Evolutionary conservation across 257 asterid genomes (phyloP).

Genomic region (Parsonsia alboflavescens): DNA sequence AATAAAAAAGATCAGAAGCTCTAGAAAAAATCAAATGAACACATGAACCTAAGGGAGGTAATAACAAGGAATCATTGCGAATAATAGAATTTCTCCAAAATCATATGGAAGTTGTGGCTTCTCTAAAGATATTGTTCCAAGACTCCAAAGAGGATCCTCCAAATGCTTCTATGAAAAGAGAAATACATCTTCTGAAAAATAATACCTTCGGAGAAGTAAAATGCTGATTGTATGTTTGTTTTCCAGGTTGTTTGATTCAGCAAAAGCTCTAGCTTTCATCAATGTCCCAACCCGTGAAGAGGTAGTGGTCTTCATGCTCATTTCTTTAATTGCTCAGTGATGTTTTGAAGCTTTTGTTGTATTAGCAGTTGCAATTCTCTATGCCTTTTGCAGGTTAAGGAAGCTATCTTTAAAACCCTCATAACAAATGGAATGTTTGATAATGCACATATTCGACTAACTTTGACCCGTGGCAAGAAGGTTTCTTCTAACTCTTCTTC

Average conservation of each 20-base stretch:
- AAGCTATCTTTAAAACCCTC: constrained; percentile 80
- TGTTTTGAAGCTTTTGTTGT: constrained; percentile 9
- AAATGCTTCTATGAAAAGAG: not conserved
- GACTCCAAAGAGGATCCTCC: no score
- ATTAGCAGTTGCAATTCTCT: constrained; percentile 6
- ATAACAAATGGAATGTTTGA: constrained; percentile 81
- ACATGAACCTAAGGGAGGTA: no score
- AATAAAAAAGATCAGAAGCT: no score
- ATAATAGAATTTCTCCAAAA: no score
- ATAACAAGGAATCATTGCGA: no score
- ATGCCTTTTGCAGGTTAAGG: constrained; percentile 66
- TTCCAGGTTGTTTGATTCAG: constrained; percentile 80
- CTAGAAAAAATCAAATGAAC: no score
- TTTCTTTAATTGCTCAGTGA: constrained; percentile 4
- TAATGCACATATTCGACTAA: constrained; percentile 71
- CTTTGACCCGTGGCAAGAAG: constrained; percentile 97
- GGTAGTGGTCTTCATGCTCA: constrained; percentile 31
- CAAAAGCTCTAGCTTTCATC: constrained; percentile 79
- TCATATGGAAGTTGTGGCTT: no score
- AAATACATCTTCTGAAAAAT: not conserved
- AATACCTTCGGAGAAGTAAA: not conserved
- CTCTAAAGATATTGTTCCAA: no score
- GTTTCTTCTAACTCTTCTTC: constrained; percentile 20
- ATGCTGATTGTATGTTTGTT: constrained; percentile 6
- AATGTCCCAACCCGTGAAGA: constrained; percentile 61